Evolutionary conservation across 2,329 filamentous ascomycete species (phyloP), one percentile per base, ranked within the genome.

Genomic region (Pseudogymnoascus verrucosus): DNA sequence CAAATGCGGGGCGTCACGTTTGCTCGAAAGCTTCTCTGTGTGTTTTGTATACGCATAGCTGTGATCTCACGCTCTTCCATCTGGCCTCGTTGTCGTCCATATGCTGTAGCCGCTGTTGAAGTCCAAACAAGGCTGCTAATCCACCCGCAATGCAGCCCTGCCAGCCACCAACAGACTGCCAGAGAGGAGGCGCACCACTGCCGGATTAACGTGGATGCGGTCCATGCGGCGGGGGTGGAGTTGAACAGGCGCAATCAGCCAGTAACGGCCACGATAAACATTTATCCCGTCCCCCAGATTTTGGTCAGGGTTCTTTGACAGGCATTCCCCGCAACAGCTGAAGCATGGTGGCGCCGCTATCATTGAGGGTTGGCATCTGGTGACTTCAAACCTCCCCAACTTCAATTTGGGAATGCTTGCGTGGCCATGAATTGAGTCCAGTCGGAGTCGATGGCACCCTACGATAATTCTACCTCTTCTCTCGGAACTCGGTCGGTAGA

Each of bases 131-230:
- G 34, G 28, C n/a, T 36, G 11, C n/a, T 5, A 6, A 34, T 5
- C 28, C 10, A 5, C 10, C 10, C 51, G 7, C 8, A 36, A 34
- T 57, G 51, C 26, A 57, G 51, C 28, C 51, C 51, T 36, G 51
- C 28, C 51, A 57, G 51, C 51, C 51, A 57, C 51, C 16, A 2
- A 21, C 8, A 21, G 16, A 57, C 51, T 57, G 28, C 51, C 51
- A 57, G 51, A 36, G 51, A 57, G 37, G 37, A 44, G 51, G 51
- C 51, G 51, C n/a, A 57, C 51, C 51, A 57, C 51, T 57, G 28
- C 51, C 51, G 28, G 51, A 57, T 57, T 57, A 57, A 57, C 28
- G 51, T 57, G 51, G 51, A 21, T 57, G 51, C 51, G 51, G 51
- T 57, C 51, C n/a, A 34, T 34, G 51, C 28, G n/a, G n/a, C 7